These are phyloP conservation scores for Crithidia brevicula DNA, from an alignment of 208 protist genomes.

Conservation along the genomic window DNA sequence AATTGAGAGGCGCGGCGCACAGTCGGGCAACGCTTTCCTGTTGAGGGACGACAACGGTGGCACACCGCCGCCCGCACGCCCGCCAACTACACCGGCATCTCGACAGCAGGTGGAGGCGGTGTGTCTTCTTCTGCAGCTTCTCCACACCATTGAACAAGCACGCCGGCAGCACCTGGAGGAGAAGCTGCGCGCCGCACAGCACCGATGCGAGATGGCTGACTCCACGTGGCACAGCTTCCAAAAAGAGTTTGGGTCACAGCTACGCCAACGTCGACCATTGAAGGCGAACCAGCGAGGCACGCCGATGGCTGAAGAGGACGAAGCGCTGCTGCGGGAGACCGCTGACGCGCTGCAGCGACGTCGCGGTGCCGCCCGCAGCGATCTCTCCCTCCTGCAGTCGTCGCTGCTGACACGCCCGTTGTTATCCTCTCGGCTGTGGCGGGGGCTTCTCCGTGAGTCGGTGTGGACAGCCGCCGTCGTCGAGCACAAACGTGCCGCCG, in stretches of 20 bases:
- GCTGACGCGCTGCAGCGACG: slow-evolving; percentile 23
- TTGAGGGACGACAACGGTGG: too few relatives aligned
- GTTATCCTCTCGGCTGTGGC: slow-evolving; percentile 73
- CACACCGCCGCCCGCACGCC: too few relatives aligned
- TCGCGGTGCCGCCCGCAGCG: slow-evolving; percentile 18
- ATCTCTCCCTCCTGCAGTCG: slow-evolving; percentile 33
- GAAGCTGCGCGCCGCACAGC: slow-evolving; percentile 14
- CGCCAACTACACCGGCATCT: slow-evolving; percentile 8
- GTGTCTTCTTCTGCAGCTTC: slow-evolving; percentile 31
- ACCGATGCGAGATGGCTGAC: not conserved
- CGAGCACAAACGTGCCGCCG: slow-evolving; percentile 22
- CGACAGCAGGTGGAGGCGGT: slow-evolving; percentile 27
- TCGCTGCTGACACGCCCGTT: slow-evolving; percentile 70
- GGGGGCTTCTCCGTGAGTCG: slow-evolving; percentile 50
- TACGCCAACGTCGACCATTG: not conserved
- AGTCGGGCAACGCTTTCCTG: too few relatives aligned
- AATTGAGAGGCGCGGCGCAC: too few relatives aligned
- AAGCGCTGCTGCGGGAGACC: slow-evolving; percentile 17
- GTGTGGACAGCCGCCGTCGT: slow-evolving; percentile 55
- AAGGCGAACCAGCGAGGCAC: not conserved
- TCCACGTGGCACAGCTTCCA: slow-evolving; percentile 21
- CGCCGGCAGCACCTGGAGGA: slow-evolving; percentile 41
- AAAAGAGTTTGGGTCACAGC: slow-evolving; percentile 15
- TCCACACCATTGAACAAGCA: slow-evolving; percentile 60
- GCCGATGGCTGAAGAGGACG: not conserved